These are phyloP conservation scores for Schizochytrium sp. DNA, from an alignment of 108 stramenopile genomes.

Conservation along the genomic window DNA sequence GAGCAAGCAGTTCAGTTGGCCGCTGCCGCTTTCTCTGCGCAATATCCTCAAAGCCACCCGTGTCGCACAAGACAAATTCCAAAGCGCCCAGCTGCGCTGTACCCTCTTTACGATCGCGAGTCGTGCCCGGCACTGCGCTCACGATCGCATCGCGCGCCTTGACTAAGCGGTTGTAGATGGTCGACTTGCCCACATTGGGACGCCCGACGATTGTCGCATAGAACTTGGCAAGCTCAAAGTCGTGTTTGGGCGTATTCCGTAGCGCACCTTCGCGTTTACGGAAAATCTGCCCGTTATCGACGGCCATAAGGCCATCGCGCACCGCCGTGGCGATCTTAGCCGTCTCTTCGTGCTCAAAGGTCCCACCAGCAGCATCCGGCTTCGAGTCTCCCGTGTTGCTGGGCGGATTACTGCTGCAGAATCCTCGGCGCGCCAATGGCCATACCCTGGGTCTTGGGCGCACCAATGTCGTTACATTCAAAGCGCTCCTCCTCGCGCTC, in stretches of 20 bases:
- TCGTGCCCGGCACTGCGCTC: background rate
- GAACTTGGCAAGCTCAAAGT: background rate
- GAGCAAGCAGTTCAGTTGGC: background rate
- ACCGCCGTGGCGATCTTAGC: background rate
- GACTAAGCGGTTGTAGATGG: constrained; percentile 70
- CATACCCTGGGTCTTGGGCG: no score
- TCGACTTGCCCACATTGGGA: constrained; percentile 84
- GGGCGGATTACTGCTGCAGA: no score
- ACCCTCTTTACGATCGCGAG: constrained; percentile 4
- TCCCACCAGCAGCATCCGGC: background rate
- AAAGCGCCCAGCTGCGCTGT: constrained; percentile 25
- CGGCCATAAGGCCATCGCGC: background rate
- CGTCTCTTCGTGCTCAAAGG: background rate
- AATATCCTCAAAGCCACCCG: constrained; percentile 43
- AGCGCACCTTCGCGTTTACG: background rate
- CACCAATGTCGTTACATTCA: no score
- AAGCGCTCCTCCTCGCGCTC: no score
- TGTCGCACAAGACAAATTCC: constrained; percentile 47
- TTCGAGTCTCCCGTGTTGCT: no score
- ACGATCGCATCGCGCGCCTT: constrained; percentile 37
- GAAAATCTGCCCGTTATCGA: background rate
- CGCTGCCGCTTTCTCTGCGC: background rate
- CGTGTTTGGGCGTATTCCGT: background rate
- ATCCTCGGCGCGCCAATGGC: no score
- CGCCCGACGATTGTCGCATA: constrained; percentile 70